phyloP scores from a whole-genome alignment of 2,329 filamentous ascomycete species.

The Aureobasidium musti region DNA sequence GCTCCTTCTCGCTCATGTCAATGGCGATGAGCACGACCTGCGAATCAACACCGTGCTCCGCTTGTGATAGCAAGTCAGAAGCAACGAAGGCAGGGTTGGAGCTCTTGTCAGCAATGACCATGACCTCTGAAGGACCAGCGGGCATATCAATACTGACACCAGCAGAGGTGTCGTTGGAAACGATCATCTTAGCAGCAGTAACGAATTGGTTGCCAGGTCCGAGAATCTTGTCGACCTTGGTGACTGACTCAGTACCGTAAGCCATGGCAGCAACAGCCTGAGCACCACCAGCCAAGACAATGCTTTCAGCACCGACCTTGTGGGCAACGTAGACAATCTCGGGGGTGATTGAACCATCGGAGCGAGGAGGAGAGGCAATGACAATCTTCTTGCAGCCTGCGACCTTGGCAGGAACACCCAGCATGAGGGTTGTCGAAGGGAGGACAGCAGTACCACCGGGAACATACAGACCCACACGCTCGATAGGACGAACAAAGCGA shows the following conservation, averaged over 20 bases:
- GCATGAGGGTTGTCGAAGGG: constrained; percentile 94
- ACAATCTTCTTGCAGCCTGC: constrained; percentile 96
- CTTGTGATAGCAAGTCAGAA: constrained; percentile 90
- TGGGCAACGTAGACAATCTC: constrained; percentile 98
- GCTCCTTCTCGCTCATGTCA: constrained; percentile 69
- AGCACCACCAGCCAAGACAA: constrained; percentile 91
- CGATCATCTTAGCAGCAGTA: constrained; percentile 97
- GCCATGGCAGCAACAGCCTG: constrained; percentile 96
- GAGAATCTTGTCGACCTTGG: constrained; percentile 98
- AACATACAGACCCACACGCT: constrained; percentile 93
- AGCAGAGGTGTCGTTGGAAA: constrained; percentile 95
- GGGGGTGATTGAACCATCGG: constrained; percentile 87
- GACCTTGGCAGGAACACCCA: constrained; percentile 96
- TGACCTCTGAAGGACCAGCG: constrained; percentile 90
- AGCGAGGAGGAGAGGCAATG: constrained; percentile 83
- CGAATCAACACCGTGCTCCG: constrained; percentile 94
- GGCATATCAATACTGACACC: constrained; percentile 98
- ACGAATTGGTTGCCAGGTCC: constrained; percentile 98
- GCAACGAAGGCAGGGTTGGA: constrained; percentile 94
- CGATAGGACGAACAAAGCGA: constrained; percentile 87
- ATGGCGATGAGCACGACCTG: constrained; percentile 92
- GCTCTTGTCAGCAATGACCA: constrained; percentile 88
- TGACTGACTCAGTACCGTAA: constrained; percentile 91
- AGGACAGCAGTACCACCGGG: constrained; percentile 96
- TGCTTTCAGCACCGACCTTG: constrained; percentile 93